Conservation (phyloP, 2,329 filamentous ascomycete species). For the Penicillium sp. region DNA sequence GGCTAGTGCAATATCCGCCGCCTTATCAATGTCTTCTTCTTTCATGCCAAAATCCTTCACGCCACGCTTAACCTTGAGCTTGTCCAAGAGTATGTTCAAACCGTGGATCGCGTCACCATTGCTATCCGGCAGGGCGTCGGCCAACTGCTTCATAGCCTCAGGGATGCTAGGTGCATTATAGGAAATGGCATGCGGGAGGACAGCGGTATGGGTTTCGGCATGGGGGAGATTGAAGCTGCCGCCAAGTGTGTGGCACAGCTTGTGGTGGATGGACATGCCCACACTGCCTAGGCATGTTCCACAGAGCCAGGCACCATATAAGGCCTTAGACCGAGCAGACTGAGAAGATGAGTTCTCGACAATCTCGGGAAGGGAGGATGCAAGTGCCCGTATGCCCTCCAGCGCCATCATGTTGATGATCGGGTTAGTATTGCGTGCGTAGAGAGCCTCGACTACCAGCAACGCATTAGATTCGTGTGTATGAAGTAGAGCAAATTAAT, state of each 20-base stretch:
- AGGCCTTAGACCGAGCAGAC: slow-evolving; percentile 51
- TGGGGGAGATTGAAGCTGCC: slow-evolving; percentile 64
- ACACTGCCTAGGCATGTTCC: slow-evolving; percentile 59
- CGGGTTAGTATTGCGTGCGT: slow-evolving; percentile 60
- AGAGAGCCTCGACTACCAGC: slow-evolving; percentile 57
- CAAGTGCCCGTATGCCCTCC: slow-evolving; percentile 56
- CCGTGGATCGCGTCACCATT: slow-evolving; percentile 58
- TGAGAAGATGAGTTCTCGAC: slow-evolving; percentile 44
- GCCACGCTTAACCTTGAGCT: slow-evolving; percentile 52
- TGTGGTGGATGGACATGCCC: slow-evolving; percentile 65
- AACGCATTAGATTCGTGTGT: not conserved
- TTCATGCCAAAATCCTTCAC: slow-evolving; percentile 58
- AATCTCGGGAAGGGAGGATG: slow-evolving; percentile 53
- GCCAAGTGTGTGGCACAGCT: slow-evolving; percentile 64
- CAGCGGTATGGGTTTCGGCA: slow-evolving; percentile 62
- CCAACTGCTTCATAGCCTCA: slow-evolving; percentile 52
- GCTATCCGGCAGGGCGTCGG: slow-evolving; percentile 53
- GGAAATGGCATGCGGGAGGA: slow-evolving; percentile 61
- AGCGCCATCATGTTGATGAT: slow-evolving; percentile 57
- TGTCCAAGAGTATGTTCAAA: slow-evolving; percentile 55
- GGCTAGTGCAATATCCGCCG: slow-evolving; percentile 56
- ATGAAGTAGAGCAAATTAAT: not conserved
- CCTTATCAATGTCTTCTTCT: slow-evolving; percentile 59
- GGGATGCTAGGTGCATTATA: slow-evolving; percentile 60
- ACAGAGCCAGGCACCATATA: slow-evolving; percentile 65